Evolutionary conservation across 2,329 filamentous ascomycete genomes (phyloP).

Genomic region (Colletotrichum godetiae): DNA sequence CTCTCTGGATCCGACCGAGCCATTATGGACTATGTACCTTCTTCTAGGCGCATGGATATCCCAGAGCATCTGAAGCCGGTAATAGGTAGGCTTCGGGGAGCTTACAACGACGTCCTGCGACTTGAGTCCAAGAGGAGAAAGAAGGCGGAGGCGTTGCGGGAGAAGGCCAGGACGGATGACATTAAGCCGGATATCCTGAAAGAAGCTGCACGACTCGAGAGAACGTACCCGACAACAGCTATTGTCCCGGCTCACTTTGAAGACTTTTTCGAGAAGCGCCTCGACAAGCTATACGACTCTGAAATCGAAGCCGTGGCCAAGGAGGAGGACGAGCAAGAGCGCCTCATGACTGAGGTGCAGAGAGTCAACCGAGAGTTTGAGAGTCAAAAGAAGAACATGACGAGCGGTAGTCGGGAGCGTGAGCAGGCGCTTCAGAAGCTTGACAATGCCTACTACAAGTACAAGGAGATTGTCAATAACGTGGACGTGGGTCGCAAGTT

Average conservation of each 20-base stretch:
- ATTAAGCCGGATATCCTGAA: conserved; percentile 86
- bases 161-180: conserved; percentile 87
- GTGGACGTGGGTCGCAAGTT: conserved; percentile 93
- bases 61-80: conserved; percentile 84
- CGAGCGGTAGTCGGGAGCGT: conserved; percentile 75
- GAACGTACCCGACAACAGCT: conserved; percentile 84
- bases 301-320: conserved; percentile 78
- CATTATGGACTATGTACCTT: conserved; percentile 90
- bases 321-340: conserved; percentile 82
- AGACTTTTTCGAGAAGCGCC: conserved; percentile 84
- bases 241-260: conserved; percentile 94
- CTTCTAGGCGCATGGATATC: conserved; percentile 81
- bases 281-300: conserved; percentile 80
- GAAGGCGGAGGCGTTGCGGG: conserved; percentile 81
- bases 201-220: conserved; percentile 87
- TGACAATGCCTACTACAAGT: conserved; percentile 93
- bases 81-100: conserved; percentile 79
- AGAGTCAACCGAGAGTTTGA: conserved; percentile 85
- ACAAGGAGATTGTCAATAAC: conserved; percentile 95
- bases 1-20: conserved; percentile 83
- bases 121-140: conserved; percentile 84
- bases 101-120: conserved; percentile 85
- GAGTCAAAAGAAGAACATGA: conserved; percentile 74
- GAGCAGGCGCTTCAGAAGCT: conserved; percentile 88
- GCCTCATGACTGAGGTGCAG: conserved; percentile 74